Conservation (phyloP, 2,329 filamentous ascomycete genomes). For the Plectosphaerella plurivora region DNA sequence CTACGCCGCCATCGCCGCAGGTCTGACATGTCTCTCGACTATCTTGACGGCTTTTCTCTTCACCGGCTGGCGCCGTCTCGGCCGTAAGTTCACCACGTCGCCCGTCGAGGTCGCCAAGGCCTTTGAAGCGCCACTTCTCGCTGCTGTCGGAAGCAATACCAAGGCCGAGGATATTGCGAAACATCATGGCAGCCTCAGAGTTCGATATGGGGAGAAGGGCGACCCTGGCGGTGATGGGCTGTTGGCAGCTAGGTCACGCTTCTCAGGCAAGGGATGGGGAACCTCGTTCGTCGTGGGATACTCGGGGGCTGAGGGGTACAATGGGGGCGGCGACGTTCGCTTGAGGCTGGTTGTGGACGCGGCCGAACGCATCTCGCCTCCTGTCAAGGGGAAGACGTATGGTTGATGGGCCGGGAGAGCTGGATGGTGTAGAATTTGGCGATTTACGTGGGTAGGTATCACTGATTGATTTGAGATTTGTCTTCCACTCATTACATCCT, state of each 20-base stretch:
- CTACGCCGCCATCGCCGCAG: neutral
- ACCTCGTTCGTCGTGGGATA: neutral
- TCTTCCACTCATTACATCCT: too few relatives aligned
- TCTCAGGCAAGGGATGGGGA: neutral
- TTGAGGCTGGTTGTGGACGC: neutral
- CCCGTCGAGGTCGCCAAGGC: neutral
- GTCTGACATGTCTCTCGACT: neutral
- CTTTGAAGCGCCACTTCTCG: neutral
- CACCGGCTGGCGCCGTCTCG: neutral
- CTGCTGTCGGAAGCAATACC: neutral
- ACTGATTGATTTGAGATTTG: too few relatives aligned
- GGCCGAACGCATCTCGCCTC: neutral
- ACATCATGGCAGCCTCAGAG: neutral
- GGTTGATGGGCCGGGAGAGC: too few relatives aligned
- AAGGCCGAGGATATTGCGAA: neutral
- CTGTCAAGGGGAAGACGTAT: neutral
- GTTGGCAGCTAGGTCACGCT: neutral
- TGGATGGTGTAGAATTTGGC: too few relatives aligned
- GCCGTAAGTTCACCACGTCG: neutral
- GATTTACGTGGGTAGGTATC: too few relatives aligned
- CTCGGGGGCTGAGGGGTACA: neutral
- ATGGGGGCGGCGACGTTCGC: neutral
- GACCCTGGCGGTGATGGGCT: neutral
- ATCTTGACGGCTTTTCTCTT: neutral
- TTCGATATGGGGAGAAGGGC: neutral